Conservation (phyloP, 441 rosid species). For the Jatropha podagrica region DNA sequence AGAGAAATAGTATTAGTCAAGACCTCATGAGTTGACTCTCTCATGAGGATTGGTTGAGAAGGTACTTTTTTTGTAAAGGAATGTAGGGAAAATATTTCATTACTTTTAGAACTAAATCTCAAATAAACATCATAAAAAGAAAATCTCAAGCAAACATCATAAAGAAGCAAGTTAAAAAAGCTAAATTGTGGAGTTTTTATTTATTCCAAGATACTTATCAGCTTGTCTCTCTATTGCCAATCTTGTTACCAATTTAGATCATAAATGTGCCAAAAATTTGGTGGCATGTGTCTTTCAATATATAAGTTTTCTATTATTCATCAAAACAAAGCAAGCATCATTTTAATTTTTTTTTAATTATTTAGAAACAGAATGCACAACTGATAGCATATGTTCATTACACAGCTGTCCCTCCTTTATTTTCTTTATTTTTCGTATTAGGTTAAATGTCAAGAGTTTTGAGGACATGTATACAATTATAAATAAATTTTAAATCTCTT, state of each 20-base stretch:
- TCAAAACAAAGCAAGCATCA: not conserved
- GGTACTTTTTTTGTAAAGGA: not conserved
- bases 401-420: not conserved
- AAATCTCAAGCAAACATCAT: not conserved
- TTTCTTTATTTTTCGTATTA: not conserved
- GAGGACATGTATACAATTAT: not conserved
- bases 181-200: not conserved
- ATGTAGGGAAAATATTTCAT: not conserved
- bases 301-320: not conserved
- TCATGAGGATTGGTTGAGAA: conserved; percentile 7
- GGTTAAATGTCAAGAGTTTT: not conserved
- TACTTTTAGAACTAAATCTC: not conserved
- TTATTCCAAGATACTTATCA: not conserved
- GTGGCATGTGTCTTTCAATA: not conserved
- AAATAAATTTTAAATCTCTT: not conserved
- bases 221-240: not conserved
- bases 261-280: not conserved
- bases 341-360: not conserved
- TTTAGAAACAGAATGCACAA: not conserved
- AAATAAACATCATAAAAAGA: not conserved
- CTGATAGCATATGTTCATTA: not conserved
- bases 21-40: not conserved
- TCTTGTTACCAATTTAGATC: not conserved
- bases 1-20: conserved; percentile 7
- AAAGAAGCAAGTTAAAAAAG: not conserved